Conservation (phyloP, 1,139 yeast genomes). For the Geotrichum restrictum region DNA sequence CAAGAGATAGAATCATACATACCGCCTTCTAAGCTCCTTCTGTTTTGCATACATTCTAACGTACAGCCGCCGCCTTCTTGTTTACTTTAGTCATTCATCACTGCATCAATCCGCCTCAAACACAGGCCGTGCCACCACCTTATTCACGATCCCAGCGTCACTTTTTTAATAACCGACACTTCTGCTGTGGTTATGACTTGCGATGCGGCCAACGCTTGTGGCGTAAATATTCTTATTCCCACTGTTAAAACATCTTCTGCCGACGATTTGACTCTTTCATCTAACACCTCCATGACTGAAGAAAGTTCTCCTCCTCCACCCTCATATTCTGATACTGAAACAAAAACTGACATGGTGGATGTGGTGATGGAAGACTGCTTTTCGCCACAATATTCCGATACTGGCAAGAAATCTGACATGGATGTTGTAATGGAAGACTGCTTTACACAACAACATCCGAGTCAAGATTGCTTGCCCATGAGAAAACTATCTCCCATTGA, state of each 20-base stretch:
- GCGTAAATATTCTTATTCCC: not conserved
- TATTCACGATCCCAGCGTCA: too few relatives aligned
- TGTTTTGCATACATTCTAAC: not conserved
- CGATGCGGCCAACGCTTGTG: not conserved
- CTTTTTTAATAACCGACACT: too few relatives aligned
- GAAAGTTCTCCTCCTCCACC: not conserved
- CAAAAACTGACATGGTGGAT: not conserved
- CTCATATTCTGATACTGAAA: not conserved
- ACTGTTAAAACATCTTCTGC: not conserved
- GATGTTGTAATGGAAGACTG: not conserved
- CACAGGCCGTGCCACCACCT: too few relatives aligned
- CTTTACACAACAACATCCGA: too few relatives aligned
- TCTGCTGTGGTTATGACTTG: not conserved
- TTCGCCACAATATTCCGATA: too few relatives aligned
- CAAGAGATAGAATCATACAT: not conserved
- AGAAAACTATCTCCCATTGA: conserved; percentile 8
- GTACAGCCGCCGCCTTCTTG: not conserved
- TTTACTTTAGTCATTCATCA: not conserved
- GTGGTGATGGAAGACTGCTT: not conserved
- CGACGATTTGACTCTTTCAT: not conserved
- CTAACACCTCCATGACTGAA: not conserved
- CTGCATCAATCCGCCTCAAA: not conserved
- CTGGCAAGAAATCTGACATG: not conserved
- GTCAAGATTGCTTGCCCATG: not conserved
- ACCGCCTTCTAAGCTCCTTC: too few relatives aligned